Evolutionary conservation across 1,139 yeast species (phyloP).

Genomic region (Meyerozyma carpophila): DNA sequence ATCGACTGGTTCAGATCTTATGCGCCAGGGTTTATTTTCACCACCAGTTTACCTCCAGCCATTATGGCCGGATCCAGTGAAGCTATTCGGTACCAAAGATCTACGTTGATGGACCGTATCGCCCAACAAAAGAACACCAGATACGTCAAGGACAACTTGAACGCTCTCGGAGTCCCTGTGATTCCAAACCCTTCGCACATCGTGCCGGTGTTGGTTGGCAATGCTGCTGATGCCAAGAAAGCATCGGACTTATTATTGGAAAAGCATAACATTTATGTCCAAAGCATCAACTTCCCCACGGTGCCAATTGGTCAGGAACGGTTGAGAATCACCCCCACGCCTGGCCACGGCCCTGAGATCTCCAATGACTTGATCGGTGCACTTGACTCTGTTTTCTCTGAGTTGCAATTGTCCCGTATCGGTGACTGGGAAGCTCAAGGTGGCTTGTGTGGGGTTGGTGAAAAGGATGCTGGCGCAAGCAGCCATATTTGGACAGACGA

Average conservation of each 20-base stretch:
- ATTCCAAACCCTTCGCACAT: constrained; percentile 97
- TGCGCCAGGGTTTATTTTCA: constrained; percentile 96
- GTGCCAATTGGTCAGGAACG: constrained; percentile 96
- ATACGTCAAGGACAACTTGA: constrained; percentile 72
- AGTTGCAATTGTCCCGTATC: constrained; percentile 69
- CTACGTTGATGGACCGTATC: constrained; percentile 71
- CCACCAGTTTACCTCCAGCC: constrained; percentile 96
- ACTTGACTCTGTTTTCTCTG: constrained; percentile 73
- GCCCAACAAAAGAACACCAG: constrained; percentile 82
- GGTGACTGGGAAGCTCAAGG: constrained; percentile 75
- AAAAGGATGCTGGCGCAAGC: constrained; percentile 36
- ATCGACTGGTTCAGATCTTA: constrained; percentile 95
- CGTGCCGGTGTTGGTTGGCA: constrained; percentile 91
- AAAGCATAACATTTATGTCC: constrained; percentile 86
- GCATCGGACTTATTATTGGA: constrained; percentile 87
- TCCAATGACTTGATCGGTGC: constrained; percentile 75
- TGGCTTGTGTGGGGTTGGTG: constrained; percentile 88
- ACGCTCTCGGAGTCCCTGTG: constrained; percentile 79
- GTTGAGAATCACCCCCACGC: constrained; percentile 95
- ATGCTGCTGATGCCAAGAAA: constrained; percentile 83
- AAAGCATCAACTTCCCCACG: constrained; percentile 97
- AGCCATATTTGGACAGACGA: constrained; percentile 79
- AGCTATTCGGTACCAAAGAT: constrained; percentile 81
- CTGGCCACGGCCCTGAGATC: constrained; percentile 81
- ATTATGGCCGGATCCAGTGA: constrained; percentile 93